Conservation (phyloP, 2,329 filamentous ascomycete genomes). For the Colletotrichum lindemuthianum region DNA sequence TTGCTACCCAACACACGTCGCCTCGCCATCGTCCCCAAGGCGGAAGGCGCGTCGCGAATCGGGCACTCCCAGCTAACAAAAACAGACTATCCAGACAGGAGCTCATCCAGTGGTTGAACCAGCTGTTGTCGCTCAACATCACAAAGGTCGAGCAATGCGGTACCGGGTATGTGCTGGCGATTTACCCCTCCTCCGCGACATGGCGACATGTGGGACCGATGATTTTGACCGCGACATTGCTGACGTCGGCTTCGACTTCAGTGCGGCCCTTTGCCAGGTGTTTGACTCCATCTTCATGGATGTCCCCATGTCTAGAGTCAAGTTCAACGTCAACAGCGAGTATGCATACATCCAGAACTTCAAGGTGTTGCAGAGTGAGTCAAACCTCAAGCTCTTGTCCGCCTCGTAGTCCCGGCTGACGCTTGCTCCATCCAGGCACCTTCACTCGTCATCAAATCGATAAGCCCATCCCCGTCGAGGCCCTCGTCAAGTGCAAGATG, state of each 20-base stretch:
- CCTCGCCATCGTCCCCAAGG: neutral
- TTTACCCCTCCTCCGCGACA: constrained; percentile 47
- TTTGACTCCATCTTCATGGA: constrained; percentile 99
- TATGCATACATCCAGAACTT: constrained; percentile 99
- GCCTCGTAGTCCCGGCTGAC: constrained; percentile 19
- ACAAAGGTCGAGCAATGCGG: constrained; percentile 99
- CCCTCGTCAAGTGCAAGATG: constrained; percentile 98
- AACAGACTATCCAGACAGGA: constrained; percentile 76
- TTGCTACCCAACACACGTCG: constrained; percentile 16
- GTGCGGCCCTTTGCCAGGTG: constrained; percentile 94
- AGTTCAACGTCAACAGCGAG: constrained; percentile 97
- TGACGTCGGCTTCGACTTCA: constrained; percentile 51
- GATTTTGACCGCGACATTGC: constrained; percentile 32
- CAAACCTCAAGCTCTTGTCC: neutral
- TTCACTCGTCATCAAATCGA: constrained; percentile 91
- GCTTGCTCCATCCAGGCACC: constrained; percentile 63
- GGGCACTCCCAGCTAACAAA: constrained; percentile 39
- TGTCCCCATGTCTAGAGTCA: constrained; percentile 93
- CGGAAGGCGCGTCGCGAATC: constrained; percentile 13
- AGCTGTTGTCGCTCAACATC: constrained; percentile 96
- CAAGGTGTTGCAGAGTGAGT: constrained; percentile 94
- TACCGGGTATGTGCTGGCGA: constrained; percentile 77
- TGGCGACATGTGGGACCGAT: constrained; percentile 31
- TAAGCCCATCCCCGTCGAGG: constrained; percentile 87
- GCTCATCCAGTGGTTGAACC: constrained; percentile 95